These are phyloP conservation scores for Suillus bovinus DNA, from an alignment of 768 basidiomycete genomes.

Conservation along the genomic window DNA sequence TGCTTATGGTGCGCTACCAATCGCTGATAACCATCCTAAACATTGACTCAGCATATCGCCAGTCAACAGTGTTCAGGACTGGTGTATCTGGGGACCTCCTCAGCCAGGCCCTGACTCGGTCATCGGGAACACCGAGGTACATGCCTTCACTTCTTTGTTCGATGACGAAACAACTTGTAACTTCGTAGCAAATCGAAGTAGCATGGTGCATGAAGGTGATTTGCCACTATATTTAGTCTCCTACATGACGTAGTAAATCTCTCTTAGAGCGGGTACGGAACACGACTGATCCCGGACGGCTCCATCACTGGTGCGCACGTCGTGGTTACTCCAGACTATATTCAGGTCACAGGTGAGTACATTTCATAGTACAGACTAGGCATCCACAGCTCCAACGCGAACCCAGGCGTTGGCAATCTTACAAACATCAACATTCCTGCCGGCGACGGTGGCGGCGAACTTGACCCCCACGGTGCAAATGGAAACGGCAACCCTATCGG, in stretches of 20 bases:
- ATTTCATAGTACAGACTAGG: slow-evolving; percentile 16
- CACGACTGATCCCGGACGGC: slow-evolving; percentile 71
- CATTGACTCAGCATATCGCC: slow-evolving; percentile 2
- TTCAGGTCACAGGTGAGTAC: slow-evolving; percentile 61
- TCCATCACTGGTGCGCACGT: slow-evolving; percentile 69
- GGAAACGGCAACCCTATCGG: slow-evolving; percentile 62
- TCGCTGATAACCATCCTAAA: slow-evolving; percentile 1
- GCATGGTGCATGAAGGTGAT: slow-evolving; percentile 52
- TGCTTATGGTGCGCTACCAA: slow-evolving; percentile 46
- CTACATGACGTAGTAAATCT: not conserved
- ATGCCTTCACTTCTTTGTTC: slow-evolving; percentile 14
- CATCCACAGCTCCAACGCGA: slow-evolving; percentile 19
- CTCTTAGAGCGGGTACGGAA: slow-evolving; percentile 54
- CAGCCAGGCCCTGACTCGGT: slow-evolving; percentile 48
- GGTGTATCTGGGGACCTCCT: slow-evolving; percentile 54
- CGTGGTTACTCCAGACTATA: slow-evolving; percentile 71
- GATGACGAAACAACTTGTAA: slow-evolving; percentile 14
- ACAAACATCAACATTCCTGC: slow-evolving; percentile 63
- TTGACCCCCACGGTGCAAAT: slow-evolving; percentile 70
- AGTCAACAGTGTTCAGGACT: slow-evolving; percentile 62
- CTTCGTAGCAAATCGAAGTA: slow-evolving; percentile 44
- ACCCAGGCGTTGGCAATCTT: slow-evolving; percentile 61
- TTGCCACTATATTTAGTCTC: slow-evolving; percentile 8
- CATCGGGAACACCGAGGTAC: slow-evolving; percentile 65
- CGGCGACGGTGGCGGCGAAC: slow-evolving; percentile 61